Evolutionary conservation across 2,329 filamentous ascomycete species (phyloP), one percentile per base, ranked within the genome.

Genomic region (Dactylellina haptotyla): DNA sequence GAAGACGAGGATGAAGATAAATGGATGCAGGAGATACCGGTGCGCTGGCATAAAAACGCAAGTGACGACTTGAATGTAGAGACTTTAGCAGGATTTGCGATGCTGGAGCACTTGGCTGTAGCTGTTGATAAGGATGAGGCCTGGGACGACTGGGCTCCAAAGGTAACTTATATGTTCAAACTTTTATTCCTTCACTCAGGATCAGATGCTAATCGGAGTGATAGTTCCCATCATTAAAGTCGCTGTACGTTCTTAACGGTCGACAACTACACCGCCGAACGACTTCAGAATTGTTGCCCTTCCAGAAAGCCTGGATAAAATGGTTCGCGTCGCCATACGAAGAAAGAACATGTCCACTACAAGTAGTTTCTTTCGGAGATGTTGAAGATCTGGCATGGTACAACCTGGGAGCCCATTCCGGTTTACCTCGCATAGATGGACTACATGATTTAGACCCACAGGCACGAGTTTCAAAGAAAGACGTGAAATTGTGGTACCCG

Each of bases 171-270:
- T 32, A n/a, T n/a, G n/a, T n/a, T n/a, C n/a, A n/a, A n/a, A n/a
- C n/a, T 16, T 3, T 32, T 12, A 16, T 8, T 51, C 26, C 9
- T 16, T 1, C 12, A 30, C 9, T 9, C 25, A 1, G 48, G 2
- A n/a, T 30, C 26, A 12, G 16, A 18, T 16, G 5, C 25, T 30
- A 16, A 51, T 18, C 4, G 25, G 25, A 1, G 3, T 32, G 30
- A 32, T 32, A 51, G 48, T 51, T 51, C 26, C 48, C 48, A 16
- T 4, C 10, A 51, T 23, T 51, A 10, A 51, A 18, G 18, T 51
- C 48, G 6, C 12, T 51, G 2, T 18, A 51, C 18, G 14, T 51
- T 16, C 25, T 51, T 26, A 51, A 51, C 26, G 16, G 9, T 23
- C 8, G 9, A 10, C n/a, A 43, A 43, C 4, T 48, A 4, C 43